Conservation (phyloP, 257 asterid species). For the Ophiorrhiza pumila region DNA sequence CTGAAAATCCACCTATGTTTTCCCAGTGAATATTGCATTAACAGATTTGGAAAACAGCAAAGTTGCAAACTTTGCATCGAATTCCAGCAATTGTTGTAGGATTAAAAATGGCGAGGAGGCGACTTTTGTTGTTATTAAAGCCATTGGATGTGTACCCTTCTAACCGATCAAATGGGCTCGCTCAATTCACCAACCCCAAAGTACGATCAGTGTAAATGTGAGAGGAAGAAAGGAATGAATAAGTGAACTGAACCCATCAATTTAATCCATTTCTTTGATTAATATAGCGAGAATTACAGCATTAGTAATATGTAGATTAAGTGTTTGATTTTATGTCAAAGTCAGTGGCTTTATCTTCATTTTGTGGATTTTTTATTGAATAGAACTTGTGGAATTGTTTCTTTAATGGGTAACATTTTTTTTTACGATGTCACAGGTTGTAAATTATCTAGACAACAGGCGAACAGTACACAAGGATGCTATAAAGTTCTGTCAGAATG, state of each 20-base stretch:
- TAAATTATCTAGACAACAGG: conserved; percentile 55
- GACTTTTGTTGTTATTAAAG: conserved; percentile 70
- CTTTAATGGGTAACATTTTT: neutral
- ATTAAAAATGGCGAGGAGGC: conserved; percentile 59
- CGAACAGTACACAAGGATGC: conserved; percentile 67
- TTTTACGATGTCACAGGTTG: conserved; percentile 45
- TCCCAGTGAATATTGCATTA: neutral
- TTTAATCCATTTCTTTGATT: neutral
- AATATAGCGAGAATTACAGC: neutral
- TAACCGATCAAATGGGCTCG: conserved; percentile 22
- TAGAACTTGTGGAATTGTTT: neutral
- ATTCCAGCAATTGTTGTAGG: neutral
- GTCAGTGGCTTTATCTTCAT: conserved; percentile 12
- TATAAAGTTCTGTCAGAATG: conserved; percentile 65
- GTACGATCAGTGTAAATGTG: conserved; percentile 25
- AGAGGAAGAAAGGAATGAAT: neutral
- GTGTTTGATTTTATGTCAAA: conserved; percentile 49
- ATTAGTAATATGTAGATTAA: neutral
- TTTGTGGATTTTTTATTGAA: no score
- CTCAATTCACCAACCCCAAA: conserved; percentile 54
- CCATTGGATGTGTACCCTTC: conserved; percentile 75
- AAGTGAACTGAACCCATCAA: neutral
- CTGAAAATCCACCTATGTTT: no score
- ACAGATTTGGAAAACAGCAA: neutral
- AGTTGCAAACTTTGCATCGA: no score